Conservation (phyloP, 2,329 filamentous ascomycete species). For the Fusarium sp. region DNA sequence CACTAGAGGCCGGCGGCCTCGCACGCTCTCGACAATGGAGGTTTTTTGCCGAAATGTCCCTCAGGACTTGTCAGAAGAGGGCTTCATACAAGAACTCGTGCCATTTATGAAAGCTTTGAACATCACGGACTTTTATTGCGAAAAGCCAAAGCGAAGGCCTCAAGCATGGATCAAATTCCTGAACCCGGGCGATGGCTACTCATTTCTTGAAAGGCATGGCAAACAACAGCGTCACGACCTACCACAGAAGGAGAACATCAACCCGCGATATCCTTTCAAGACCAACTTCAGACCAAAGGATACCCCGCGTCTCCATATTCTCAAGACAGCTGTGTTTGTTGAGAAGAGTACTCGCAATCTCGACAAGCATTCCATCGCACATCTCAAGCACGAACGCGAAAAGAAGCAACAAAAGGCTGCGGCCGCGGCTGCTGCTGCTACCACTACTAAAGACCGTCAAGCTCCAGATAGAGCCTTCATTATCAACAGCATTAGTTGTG, state of each 20-base stretch:
- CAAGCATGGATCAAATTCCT: slow-evolving; percentile 56
- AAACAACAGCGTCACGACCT: slow-evolving; percentile 30
- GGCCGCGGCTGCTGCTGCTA: not conserved
- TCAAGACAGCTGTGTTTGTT: slow-evolving; percentile 42
- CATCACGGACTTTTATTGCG: slow-evolving; percentile 54
- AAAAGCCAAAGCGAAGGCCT: slow-evolving; percentile 49
- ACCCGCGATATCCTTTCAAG: not conserved
- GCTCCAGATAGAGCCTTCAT: slow-evolving; percentile 32
- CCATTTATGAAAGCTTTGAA: slow-evolving; percentile 51
- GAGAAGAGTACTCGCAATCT: slow-evolving; percentile 46
- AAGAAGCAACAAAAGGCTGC: slow-evolving; percentile 36
- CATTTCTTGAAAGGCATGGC: slow-evolving; percentile 52
- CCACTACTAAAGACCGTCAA: slow-evolving; percentile 14
- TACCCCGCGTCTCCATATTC: slow-evolving; percentile 44
- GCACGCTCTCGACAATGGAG: slow-evolving; percentile 50
- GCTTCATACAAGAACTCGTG: slow-evolving; percentile 50
- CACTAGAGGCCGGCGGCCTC: not conserved
- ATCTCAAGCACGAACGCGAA: slow-evolving; percentile 42
- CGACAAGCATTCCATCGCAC: slow-evolving; percentile 35
- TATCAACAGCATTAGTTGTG: slow-evolving; percentile 50
- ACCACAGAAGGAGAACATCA: slow-evolving; percentile 1
- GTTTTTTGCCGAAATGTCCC: slow-evolving; percentile 56
- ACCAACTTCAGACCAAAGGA: slow-evolving; percentile 3
- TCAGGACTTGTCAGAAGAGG: slow-evolving; percentile 47
- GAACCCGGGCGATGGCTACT: slow-evolving; percentile 46